Percentiles rank a stretch among this genome's conserved stretches.
These are phyloP conservation scores for Angomonas deanei DNA, from an alignment of 208 protist genomes.

Conservation along the genomic window DNA sequence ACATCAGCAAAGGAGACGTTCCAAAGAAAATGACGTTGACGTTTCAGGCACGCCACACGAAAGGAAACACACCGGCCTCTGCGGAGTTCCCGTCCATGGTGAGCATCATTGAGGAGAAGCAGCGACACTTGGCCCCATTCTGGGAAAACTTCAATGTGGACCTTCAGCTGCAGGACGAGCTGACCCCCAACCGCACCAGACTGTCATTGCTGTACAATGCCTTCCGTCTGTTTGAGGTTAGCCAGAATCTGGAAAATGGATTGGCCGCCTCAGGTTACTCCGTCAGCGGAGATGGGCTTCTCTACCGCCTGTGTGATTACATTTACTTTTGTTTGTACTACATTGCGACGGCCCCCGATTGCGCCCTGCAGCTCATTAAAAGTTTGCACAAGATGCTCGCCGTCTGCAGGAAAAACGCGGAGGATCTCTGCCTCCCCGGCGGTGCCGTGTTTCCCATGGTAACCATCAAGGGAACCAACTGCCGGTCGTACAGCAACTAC, in stretches of 20 bases:
- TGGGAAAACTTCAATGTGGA: slow-evolving; percentile 69
- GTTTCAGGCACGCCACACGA: slow-evolving; percentile 54
- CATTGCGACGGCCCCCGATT: slow-evolving; percentile 54
- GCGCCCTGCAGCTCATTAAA: slow-evolving; percentile 55
- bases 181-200: slow-evolving; percentile 54
- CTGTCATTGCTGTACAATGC: slow-evolving; percentile 76
- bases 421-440: slow-evolving; percentile 43
- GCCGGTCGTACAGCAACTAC: slow-evolving; percentile 32
- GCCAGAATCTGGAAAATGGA: slow-evolving; percentile 59
- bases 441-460: slow-evolving; percentile 73
- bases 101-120: slow-evolving; percentile 43
- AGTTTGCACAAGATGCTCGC: slow-evolving; percentile 71
- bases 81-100: slow-evolving; percentile 25
- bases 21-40: slow-evolving; percentile 52
- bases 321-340: slow-evolving; percentile 85
- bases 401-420: slow-evolving; percentile 64
- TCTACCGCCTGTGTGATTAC: slow-evolving; percentile 76
- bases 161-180: slow-evolving; percentile 77
- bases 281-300: slow-evolving; percentile 45
- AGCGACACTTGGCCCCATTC: slow-evolving; percentile 40
- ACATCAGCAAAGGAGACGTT: slow-evolving; percentile 22
- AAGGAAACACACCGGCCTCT: not conserved
- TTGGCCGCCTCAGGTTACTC: slow-evolving; percentile 64
- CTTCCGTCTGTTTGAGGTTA: slow-evolving; percentile 71
- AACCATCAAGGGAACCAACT: slow-evolving; percentile 66